Evolutionary conservation across 2,329 filamentous ascomycete species (phyloP), one percentile per base, ranked within the genome.

Genomic region (Bretziella fagacearum): DNA sequence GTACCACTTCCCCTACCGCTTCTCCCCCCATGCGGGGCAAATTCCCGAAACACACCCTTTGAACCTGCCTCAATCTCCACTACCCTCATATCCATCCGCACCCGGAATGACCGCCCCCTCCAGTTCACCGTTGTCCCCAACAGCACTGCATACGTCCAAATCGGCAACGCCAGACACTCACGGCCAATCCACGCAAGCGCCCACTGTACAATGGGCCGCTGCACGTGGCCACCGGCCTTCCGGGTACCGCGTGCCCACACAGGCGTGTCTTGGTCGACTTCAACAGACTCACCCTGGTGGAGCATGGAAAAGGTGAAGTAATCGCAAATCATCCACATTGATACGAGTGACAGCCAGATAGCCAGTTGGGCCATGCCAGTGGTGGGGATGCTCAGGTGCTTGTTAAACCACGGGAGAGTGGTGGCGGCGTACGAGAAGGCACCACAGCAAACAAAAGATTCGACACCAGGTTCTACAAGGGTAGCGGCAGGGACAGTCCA

Each of bases 401-500:
- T 55, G 46, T 70, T 62, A 52, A 84, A 74, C 59, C 70, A 77
- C 0, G 81, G 75, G 1, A 93, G 58, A 0, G 79, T 84, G 0
- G 84, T 93, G 2, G 84, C 57, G 0, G 79, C 84, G 60, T 81
- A 93, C 1, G 85, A 74, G 36, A 86, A 77, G 57, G 93, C 86
- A 0, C 79, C 63, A 18, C 81, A 85, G 62, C 86, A 95, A 0
- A 96, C 59, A 27, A 98, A 72, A 23, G 81, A 81, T 61, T 98
- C 91, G 1, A 93, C 86, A 2, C 86, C 87, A 0, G 89, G 91
- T 59, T 98, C 91, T 2, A 95, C 84, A 1, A 95, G 66, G 0
- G 93, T 96, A 0, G 91, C 93, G 0, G 81, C 68, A 1, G 84
- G 71, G 11, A 98, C 91, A 0, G 89, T 95, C 66, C 85, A 96